Base-by-base conservation (phyloP, 2,329 filamentous ascomycete species). In the Cyanodermella asteris region DNA sequence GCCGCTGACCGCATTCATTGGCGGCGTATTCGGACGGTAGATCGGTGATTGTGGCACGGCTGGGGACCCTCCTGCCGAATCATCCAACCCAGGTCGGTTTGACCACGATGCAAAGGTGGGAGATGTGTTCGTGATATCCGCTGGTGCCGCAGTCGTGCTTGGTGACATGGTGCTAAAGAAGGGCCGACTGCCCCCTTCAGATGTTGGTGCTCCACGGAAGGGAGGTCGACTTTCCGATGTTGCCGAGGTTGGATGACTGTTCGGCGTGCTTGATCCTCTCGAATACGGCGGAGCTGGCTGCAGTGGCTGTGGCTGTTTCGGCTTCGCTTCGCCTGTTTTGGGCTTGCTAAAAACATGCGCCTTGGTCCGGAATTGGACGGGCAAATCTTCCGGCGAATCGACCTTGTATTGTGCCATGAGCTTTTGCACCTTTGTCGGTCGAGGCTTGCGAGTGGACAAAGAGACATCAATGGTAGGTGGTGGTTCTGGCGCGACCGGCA, bases 351-450 rank as follows among this genome's bases (percentile, higher is more conserved):
- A 49, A 33, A 64, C 69, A 33, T 74, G 70, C 0, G 72, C 70
- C 44, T 91, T 91, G 4, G 76, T 68, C 34, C 77, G 72, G 32
- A 82, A 64, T 36, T 76, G 69, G 32, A 81, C 71, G 0, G 87
- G 87, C 4, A 97, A 59, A 36, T 93, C 77, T 27, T 94, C 84
- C 0, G 80, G 78, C 36, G 90, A 80, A 4, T 82, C 72, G 8
- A 94, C 78, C 3, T 81, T 82, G 32, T 87, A 68, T 38, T 87
- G 74, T 2, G 70, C 70, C 57, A 97, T 73, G 40, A 94, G 65
- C 53, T 93, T 94, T 47, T 94, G 84, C 35, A 93, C 66, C 50
- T 97, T 97, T 0, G 87, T 97, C 6, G 87, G 87, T 6, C 87
- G 71, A 20, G 87, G 87, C 49, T 97, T 97, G 30, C 87, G 67